Percentiles rank a stretch among this genome's conserved stretches.
These are phyloP conservation scores for Achlya hypogyna DNA, from an alignment of 352 stramenopile genomes.

Conservation along the genomic window DNA sequence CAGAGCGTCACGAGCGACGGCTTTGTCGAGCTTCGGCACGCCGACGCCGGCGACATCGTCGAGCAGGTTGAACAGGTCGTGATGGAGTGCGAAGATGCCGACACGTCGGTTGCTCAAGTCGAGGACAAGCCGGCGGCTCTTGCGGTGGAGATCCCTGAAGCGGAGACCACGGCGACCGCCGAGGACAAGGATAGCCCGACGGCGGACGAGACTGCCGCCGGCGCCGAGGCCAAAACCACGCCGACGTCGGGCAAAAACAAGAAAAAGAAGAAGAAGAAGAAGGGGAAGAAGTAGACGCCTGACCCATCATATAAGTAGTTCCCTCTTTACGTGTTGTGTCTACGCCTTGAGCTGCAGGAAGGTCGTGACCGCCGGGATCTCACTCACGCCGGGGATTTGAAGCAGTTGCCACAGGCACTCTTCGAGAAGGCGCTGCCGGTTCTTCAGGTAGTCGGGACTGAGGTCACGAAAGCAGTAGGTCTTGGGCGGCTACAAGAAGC, in stretches of 20 bases:
- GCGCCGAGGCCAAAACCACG: neutral
- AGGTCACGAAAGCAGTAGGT: conserved; percentile 16
- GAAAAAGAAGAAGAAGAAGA: conserved; percentile 19
- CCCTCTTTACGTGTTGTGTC: neutral
- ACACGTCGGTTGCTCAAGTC: too few relatives aligned
- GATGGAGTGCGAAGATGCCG: neutral
- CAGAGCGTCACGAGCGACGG: conserved; percentile 11
- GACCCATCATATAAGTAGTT: neutral
- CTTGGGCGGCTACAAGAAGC: conserved; percentile 1
- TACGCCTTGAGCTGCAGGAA: conserved; percentile 2
- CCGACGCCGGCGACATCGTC: neutral
- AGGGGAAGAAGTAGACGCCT: neutral
- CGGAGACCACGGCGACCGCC: neutral
- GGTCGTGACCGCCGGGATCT: neutral
- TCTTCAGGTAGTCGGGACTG: conserved; percentile 7
- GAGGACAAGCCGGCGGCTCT: neutral
- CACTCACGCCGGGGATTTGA: neutral
- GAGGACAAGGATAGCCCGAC: neutral
- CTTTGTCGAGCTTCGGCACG: neutral
- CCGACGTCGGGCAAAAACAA: neutral
- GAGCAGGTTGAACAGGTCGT: neutral
- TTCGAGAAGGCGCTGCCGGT: neutral
- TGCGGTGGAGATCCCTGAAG: neutral
- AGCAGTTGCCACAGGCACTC: conserved; percentile 4
- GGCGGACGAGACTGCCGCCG: neutral